A percentile compares a stretch with the other conserved stretches of the same genome.
Evolutionary conservation across 2,329 filamentous ascomycete genomes (phyloP).

Genomic region (Orbilia brochopaga): DNA sequence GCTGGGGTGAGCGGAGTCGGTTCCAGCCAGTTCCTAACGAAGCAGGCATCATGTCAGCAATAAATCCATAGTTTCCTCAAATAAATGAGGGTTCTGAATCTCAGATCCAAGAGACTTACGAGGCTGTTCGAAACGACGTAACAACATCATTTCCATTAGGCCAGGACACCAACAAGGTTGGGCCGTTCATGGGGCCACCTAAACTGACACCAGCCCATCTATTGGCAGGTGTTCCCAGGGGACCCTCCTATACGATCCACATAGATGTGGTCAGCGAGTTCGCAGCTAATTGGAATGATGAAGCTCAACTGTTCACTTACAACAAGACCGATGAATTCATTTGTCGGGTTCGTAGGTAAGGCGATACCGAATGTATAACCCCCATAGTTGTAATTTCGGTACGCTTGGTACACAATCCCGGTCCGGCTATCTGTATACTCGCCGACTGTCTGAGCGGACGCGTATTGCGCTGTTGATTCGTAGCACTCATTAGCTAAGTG

Average conservation of each 20-base stretch:
- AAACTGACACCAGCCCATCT: conserved; percentile 64
- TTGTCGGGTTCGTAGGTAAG: conserved; percentile 61
- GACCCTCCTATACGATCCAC: conserved; percentile 42
- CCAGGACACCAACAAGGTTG: conserved; percentile 63
- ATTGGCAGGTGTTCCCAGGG: conserved; percentile 58
- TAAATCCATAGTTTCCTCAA: background rate
- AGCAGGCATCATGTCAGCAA: conserved; percentile 2
- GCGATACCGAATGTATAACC: conserved; percentile 63
- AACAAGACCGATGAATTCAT: conserved; percentile 66
- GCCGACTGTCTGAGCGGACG: conserved; percentile 53
- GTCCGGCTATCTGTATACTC: conserved; percentile 60
- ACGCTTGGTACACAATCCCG: conserved; percentile 61
- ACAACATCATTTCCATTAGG: conserved; percentile 61
- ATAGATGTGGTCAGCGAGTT: conserved; percentile 35
- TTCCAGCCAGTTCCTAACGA: conserved; percentile 60
- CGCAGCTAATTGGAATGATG: background rate
- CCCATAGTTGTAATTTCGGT: conserved; percentile 56
- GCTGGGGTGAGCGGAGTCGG: conserved; percentile 61
- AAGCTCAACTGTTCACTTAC: conserved; percentile 55
- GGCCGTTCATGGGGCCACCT: conserved; percentile 61
- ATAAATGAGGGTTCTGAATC: background rate
- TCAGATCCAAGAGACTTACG: conserved; percentile 54
- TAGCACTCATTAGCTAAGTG: background rate
- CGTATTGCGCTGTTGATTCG: conserved; percentile 44
- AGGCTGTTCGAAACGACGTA: conserved; percentile 58